Evolutionary conservation across 805 yeast species (phyloP).

Genomic region (baker's yeast (Saccharomyces cerevisiae)): DNA sequence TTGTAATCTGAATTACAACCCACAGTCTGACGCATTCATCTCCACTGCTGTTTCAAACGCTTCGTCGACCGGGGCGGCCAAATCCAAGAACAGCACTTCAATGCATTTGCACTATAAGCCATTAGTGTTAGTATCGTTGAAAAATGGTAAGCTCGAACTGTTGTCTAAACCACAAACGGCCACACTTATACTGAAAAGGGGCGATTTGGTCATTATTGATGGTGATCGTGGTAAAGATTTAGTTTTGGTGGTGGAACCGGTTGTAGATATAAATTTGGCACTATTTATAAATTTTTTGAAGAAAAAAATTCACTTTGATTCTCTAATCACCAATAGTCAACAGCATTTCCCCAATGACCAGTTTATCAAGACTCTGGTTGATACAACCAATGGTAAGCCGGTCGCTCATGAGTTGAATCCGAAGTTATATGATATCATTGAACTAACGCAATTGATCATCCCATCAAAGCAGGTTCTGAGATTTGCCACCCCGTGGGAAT

Average conservation of each 20-base stretch:
- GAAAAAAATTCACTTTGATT: constrained; percentile 53
- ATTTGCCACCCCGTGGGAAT: constrained; percentile 68
- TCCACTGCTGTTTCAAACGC: constrained; percentile 13
- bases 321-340: constrained; percentile 24
- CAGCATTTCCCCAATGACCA: constrained; percentile 26
- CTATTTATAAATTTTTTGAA: constrained; percentile 64
- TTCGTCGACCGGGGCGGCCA: background rate
- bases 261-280: constrained; percentile 55
- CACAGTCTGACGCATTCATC: constrained; percentile 30
- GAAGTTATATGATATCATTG: constrained; percentile 36
- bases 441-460: constrained; percentile 44
- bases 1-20: constrained; percentile 37
- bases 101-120: constrained; percentile 31
- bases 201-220: constrained; percentile 68
- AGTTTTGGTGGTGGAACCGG: constrained; percentile 63
- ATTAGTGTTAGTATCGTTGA: constrained; percentile 43
- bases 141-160: constrained; percentile 62
- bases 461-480: constrained; percentile 74
- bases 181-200: constrained; percentile 46
- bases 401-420: constrained; percentile 23
- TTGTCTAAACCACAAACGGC: constrained; percentile 61
- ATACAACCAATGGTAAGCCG: constrained; percentile 18
- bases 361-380: constrained; percentile 23
- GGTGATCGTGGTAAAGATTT: constrained; percentile 81
- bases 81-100: constrained; percentile 7